Evolutionary conservation across 148 eudicot genomes (phyloP).

Genomic region (Bassia scoparia): DNA sequence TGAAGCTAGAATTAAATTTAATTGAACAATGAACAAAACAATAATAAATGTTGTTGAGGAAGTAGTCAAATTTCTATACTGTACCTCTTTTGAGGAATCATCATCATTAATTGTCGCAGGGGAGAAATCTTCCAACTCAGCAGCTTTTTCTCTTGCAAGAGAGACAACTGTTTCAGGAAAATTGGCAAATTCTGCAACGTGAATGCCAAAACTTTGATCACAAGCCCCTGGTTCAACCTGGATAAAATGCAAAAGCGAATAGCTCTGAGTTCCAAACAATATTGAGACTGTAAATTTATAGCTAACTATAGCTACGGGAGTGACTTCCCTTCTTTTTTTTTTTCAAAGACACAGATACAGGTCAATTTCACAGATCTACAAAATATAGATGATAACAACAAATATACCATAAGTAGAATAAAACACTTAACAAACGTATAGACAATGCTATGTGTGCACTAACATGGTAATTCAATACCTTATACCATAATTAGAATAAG

Average conservation of each 20-base stretch:
- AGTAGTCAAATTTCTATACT: neutral
- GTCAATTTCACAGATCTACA: neutral
- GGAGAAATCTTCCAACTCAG: conserved; percentile 95
- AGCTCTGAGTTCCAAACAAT: neutral
- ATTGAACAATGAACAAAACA: neutral
- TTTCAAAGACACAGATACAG: neutral
- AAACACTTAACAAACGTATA: too few relatives aligned
- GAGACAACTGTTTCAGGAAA: conserved; percentile 84
- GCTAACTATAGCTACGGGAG: too few relatives aligned
- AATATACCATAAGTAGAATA: neutral
- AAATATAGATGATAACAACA: neutral
- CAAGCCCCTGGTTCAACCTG: conserved; percentile 98
- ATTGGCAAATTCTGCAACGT: conserved; percentile 97
- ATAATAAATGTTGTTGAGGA: neutral
- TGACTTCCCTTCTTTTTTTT: too few relatives aligned
- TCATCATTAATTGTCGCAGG: conserved; percentile 41
- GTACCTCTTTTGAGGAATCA: conserved; percentile 56
- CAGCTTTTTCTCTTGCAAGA: conserved; percentile 96
- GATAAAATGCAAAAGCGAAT: conserved; percentile 7
- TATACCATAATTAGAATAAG: too few relatives aligned
- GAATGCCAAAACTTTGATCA: conserved; percentile 99
- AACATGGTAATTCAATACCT: too few relatives aligned
- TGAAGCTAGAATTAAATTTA: too few relatives aligned
- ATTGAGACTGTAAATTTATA: neutral
- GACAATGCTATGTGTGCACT: neutral